Evolutionary conservation across 1,284 basidiomycete species (phyloP).

Genomic region (Marasmius fiardii): DNA sequence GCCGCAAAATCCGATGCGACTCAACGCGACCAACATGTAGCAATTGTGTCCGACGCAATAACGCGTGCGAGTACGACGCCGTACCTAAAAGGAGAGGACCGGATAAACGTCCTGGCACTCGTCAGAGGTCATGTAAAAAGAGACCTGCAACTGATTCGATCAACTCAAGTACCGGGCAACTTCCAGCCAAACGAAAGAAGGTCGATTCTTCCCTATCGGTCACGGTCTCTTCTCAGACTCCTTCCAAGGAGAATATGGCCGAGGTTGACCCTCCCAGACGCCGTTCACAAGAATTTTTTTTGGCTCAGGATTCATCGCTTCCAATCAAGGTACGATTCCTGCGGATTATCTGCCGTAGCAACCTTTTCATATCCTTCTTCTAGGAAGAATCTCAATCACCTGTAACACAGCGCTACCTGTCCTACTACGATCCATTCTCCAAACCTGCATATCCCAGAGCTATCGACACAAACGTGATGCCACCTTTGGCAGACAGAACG

Average conservation of each 20-base stretch:
- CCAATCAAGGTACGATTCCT: constrained; percentile 24
- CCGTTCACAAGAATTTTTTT: neutral
- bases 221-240: constrained; percentile 23
- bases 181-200: constrained; percentile 60
- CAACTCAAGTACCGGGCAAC: constrained; percentile 23
- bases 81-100: constrained; percentile 78
- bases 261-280: constrained; percentile 22
- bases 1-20: constrained; percentile 81
- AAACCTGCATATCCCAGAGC: constrained; percentile 32
- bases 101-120: constrained; percentile 77
- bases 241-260: constrained; percentile 31
- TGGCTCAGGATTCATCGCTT: constrained; percentile 22
- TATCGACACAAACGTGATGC: constrained; percentile 32
- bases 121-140: constrained; percentile 79
- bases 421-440: constrained; percentile 27
- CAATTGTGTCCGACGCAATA: constrained; percentile 73
- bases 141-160: constrained; percentile 54
- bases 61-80: constrained; percentile 73
- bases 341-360: neutral
- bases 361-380: constrained; percentile 3
- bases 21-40: constrained; percentile 75
- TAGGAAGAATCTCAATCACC: constrained; percentile 1
- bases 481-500: constrained; percentile 19
- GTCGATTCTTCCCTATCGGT: constrained; percentile 33
- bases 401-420: constrained; percentile 8